These are phyloP conservation scores for Coemansia sp. DNA, from an alignment of 192 early-diverging fungal genomes.

Conservation along the genomic window DNA sequence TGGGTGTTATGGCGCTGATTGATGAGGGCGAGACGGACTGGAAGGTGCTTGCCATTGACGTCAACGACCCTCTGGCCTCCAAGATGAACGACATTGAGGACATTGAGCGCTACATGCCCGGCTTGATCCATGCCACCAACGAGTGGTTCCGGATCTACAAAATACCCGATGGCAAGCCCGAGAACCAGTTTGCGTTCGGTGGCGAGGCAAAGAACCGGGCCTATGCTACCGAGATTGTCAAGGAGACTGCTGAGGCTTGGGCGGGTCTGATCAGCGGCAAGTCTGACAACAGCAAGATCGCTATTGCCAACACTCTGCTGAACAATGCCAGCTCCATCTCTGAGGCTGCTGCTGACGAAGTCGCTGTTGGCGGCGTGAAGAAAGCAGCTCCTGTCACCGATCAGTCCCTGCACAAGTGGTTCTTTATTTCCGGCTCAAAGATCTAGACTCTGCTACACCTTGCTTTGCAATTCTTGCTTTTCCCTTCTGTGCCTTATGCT, in stretches of 20 bases:
- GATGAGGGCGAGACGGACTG: conserved; percentile 99
- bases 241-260: conserved; percentile 96
- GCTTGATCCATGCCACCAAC: conserved; percentile 93
- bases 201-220: conserved; percentile 81
- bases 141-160: conserved; percentile 99
- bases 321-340: conserved; percentile 73
- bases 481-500: no score
- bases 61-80: conserved; percentile 94
- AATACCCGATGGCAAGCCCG: conserved; percentile 99
- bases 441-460: background rate
- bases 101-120: conserved; percentile 96
- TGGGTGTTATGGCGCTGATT: conserved; percentile 97
- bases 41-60: conserved; percentile 98
- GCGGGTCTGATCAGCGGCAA: conserved; percentile 74
- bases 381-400: conserved; percentile 31
- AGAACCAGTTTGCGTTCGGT: conserved; percentile 99
- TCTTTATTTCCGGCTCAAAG: conserved; percentile 86
- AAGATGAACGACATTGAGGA: conserved; percentile 99
- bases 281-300: conserved; percentile 75
- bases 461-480: no score
- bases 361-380: conserved; percentile 60
- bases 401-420: conserved; percentile 92
- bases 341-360: conserved; percentile 59
- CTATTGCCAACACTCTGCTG: conserved; percentile 67
- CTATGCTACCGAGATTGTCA: conserved; percentile 88